Conservation (phyloP, 768 basidiomycete genomes). For the Amyloporia xantha region DNA sequence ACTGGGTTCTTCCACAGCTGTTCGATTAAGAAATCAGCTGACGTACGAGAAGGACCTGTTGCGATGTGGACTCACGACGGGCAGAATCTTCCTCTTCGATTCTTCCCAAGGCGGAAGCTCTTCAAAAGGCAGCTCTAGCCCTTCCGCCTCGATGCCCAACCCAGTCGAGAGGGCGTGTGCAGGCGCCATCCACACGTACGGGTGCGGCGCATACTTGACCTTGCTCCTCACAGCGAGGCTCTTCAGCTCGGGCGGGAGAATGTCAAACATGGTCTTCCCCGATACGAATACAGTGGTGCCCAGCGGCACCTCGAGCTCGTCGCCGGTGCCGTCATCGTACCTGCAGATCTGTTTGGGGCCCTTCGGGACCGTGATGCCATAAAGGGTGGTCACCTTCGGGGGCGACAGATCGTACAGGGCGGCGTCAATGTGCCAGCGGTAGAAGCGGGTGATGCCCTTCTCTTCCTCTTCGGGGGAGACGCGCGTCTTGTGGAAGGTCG, state of each 20-base stretch:
- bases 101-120: slow-evolving; percentile 84
- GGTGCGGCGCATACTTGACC: slow-evolving; percentile 79
- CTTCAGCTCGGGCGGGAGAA: slow-evolving; percentile 65
- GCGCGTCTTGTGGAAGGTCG: slow-evolving; percentile 78
- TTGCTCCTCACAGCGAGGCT: slow-evolving; percentile 70
- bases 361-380: slow-evolving; percentile 65
- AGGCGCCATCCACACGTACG: slow-evolving; percentile 87
- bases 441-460: slow-evolving; percentile 79
- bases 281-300: slow-evolving; percentile 84
- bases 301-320: slow-evolving; percentile 74
- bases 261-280: slow-evolving; percentile 79
- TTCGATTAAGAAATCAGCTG: neutral
- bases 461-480: slow-evolving; percentile 70
- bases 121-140: slow-evolving; percentile 54
- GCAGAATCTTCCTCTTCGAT: slow-evolving; percentile 62
- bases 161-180: slow-evolving; percentile 71
- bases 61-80: slow-evolving; percentile 40
- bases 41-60: neutral
- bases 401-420: slow-evolving; percentile 72
- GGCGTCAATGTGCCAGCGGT: slow-evolving; percentile 91
- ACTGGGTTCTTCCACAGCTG: slow-evolving; percentile 91
- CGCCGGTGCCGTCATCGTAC: slow-evolving; percentile 86
- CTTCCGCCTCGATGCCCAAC: slow-evolving; percentile 76
- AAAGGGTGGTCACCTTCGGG: slow-evolving; percentile 81
- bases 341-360: slow-evolving; percentile 58